Base-by-base conservation (phyloP, 768 basidiomycete species). In the Russula compacta region DNA sequence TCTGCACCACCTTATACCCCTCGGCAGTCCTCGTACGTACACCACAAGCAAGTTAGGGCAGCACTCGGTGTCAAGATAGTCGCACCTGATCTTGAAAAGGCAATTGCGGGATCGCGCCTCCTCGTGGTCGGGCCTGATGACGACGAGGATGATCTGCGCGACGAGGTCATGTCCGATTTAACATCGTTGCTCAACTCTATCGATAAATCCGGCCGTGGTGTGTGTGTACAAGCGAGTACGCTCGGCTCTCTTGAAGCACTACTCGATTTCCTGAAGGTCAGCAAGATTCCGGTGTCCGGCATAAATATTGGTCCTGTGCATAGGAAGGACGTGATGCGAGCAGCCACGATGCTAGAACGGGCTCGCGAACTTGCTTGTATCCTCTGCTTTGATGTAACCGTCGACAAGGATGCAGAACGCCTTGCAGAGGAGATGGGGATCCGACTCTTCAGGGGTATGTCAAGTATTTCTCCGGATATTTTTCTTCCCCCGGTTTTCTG, bases 221-320 rank as follows among this genome's bases (percentile, higher is more conserved):
- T 99, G 61, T 97, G 91, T 68, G 97, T 99, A 11, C 97, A 98
- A 71, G 92, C 97, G 5, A 94, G 91, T 55, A 99, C 97, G 5
- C 83, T 99, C 43, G 97, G 97, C 60, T 97, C 97, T 12, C 81
- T 99, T 42, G 97, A 99, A 73, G 97, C 97, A 1, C 77, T 99
- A 58, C 79, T 99, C 52, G 95, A 98, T 67, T 98, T 98, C 85
- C 78, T 99, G 71, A 89, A 90, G 74, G 76, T 77, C 56, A 93
- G 89, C 81, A 95, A 98, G 77, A 98, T 98, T 65, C 95, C 97
- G 1, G 95, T 99, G 2, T 92, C 91, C 10, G 92, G 91, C 17
- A 95, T 98, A 75, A 95, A 95, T 73, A 97, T 99, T 63, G 97
- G 97, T 11, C 95, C 95, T 8, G 90, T 99, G 15, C 88, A 93